These are phyloP conservation scores for Wolfiporia cocos DNA, from an alignment of 1,284 basidiomycete species.

Conservation along the genomic window DNA sequence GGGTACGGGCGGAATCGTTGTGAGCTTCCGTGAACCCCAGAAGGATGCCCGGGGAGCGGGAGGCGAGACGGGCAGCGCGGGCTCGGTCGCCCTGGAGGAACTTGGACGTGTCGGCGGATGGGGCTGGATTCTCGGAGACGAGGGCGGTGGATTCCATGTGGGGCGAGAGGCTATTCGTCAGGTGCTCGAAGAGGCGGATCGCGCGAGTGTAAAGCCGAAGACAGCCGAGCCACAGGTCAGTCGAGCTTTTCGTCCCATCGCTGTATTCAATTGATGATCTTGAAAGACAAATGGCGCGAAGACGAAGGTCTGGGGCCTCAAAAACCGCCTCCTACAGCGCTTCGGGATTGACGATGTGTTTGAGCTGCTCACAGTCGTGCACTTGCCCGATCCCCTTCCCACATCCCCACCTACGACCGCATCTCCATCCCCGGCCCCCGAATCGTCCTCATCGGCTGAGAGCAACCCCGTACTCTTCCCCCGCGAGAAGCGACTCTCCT, in stretches of 20 bases:
- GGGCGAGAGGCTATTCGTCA: constrained; percentile 67
- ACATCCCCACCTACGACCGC: neutral
- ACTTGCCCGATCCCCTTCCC: constrained; percentile 44
- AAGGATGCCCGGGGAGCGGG: neutral
- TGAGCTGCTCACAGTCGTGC: constrained; percentile 57
- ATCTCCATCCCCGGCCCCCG: constrained; percentile 33
- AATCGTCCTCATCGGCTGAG: neutral
- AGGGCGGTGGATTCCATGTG: constrained; percentile 72
- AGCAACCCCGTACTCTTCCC: constrained; percentile 20
- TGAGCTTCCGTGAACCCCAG: constrained; percentile 42
- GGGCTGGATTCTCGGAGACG: constrained; percentile 81
- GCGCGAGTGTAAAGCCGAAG: constrained; percentile 34
- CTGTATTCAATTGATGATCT: too few species aligned
- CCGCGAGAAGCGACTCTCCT: constrained; percentile 69
- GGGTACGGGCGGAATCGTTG: constrained; percentile 68
- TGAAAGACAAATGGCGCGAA: neutral
- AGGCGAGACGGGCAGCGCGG: constrained; percentile 7
- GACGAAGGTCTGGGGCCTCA: constrained; percentile 16
- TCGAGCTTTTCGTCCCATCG: too few species aligned
- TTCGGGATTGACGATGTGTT: constrained; percentile 54
- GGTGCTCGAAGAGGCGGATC: constrained; percentile 52
- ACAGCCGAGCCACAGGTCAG: neutral
- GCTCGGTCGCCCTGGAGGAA: constrained; percentile 36
- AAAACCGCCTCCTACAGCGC: constrained; percentile 37
- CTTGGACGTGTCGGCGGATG: constrained; percentile 71